Base-by-base conservation (phyloP, 2,329 filamentous ascomycete genomes). In the Paraphoma sp. region DNA sequence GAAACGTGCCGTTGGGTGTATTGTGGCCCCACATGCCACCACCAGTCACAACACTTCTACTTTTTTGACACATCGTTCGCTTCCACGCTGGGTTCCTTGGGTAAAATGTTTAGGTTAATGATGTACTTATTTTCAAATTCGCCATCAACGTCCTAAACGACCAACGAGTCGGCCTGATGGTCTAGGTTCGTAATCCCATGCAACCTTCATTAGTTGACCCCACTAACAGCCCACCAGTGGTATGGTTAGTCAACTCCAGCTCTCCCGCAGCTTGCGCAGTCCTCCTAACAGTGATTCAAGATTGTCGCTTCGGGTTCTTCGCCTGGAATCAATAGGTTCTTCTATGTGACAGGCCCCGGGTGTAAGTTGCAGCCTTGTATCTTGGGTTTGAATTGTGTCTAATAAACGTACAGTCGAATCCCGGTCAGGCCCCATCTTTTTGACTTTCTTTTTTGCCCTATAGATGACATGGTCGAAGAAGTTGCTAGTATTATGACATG, bases 281-380 rank as follows among this genome's bases (percentile, higher is more conserved):
- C 9, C 9, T 10, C 33, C 33, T 36, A 36, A 36, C 33, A 36
- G 14, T 7, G 7, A 36, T 10, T 36, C 33, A 3, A 36, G 67
- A 70, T 69, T 71, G 69, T 71, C 64, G 69, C 69, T 70, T 71
- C 69, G 67, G 61, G 62, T 56, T 56, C 43, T 42, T 52, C 18
- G 46, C 69, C 67, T 64, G 64, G 63, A 65, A 63, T 65, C 62
- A 36, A 56, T 54, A 56, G 57, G 55, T 60, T 63, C 63, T 61
- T 65, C 31, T 53, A 42, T 74, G 71, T 74, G 69, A 73, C 70
- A 74, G 72, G 71, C 70, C 72, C 72, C 72, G 72, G 72, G 72
- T 74, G 54, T 56, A 56, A 56, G 54, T 53, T 56, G 12, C 16
- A 41, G 18, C 14, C 12, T 14, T n/a, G 9, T 12, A 4, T n/a